Base-by-base conservation (phyloP, 208 protist species). In the Novymonas esmeraldas region DNA sequence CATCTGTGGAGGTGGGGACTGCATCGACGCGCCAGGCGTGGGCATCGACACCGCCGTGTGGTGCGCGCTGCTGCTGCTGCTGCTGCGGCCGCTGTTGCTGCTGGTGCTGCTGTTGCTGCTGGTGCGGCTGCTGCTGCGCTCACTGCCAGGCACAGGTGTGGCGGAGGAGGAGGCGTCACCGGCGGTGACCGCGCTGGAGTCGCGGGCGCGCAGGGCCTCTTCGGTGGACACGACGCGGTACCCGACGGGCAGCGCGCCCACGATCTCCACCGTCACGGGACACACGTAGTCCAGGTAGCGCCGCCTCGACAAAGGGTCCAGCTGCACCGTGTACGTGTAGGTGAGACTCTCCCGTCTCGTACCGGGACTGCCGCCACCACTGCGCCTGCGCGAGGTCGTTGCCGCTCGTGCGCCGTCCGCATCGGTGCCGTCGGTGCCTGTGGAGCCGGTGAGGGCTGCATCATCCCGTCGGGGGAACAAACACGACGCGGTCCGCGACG, bases 211-310 rank as follows among this genome's bases (percentile, higher is more conserved):
- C 38, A 36, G 42, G 56, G 41, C 38, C 38, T 16, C 39, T 48
- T 6, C 51, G 6, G 22, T 20, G n/a, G 54, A 36, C 36, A 41
- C 48, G 31, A 76, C 28, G 6, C 46, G 70, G n/a, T 28, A 68
- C 20, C 50, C 28, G n/a, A 31, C 64, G n/a, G 62, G 71, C 33
- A 77, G 39, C 34, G 60, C 71, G 1, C 71, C 61, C 14, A 71
- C 64, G n/a, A 77, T 22, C 50, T 79, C 62, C 10, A 84, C 46
- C 14, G 79, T 81, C 28, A 84, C 46, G n/a, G 79, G 79, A 26
- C 74, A 67, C 24, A 57, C 38, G 70, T 84, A 84, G 31, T 78
- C 70, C 42, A 84, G 78, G 65, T 62, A 78, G 22, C 79, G 79
- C 22, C 29, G 51, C 38, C 48, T 42, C 6, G 72, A 70, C 16